These are phyloP conservation scores for Pyrenochaeta sp. DNA, from an alignment of 2,329 filamentous ascomycete species.

Conservation along the genomic window DNA sequence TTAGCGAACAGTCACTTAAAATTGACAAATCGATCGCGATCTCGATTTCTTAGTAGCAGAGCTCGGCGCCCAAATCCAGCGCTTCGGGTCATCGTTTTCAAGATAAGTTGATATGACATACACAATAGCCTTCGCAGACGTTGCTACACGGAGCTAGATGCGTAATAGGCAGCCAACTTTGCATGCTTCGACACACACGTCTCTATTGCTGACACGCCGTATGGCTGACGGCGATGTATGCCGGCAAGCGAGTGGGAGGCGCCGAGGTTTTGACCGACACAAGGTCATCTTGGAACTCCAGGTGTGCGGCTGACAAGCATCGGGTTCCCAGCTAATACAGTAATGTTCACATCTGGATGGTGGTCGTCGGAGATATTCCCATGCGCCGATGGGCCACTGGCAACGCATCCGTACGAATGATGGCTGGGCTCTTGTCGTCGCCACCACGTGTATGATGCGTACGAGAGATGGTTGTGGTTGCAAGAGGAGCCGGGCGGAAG, in stretches of 20 bases:
- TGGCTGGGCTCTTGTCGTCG: background rate
- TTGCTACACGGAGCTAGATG: background rate
- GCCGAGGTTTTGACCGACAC: background rate
- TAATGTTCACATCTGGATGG: background rate
- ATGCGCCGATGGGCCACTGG: background rate
- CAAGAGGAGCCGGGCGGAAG: slow-evolving; percentile 1
- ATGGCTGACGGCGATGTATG: background rate
- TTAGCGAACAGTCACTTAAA: background rate
- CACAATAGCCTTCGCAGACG: background rate
- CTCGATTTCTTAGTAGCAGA: background rate
- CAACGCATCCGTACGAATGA: background rate
- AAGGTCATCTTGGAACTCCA: background rate
- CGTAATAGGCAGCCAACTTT: background rate
- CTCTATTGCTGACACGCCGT: background rate
- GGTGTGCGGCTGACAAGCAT: background rate
- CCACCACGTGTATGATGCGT: slow-evolving; percentile 1
- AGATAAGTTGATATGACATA: background rate
- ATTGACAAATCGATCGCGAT: background rate
- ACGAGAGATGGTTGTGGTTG: background rate
- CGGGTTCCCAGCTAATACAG: background rate
- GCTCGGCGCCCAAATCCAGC: background rate
- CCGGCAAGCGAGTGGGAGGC: background rate
- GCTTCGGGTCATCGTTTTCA: background rate
- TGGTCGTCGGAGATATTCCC: background rate
- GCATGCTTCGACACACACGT: background rate